Percentiles rank a stretch among this genome's conserved stretches.
phyloP scores from a whole-genome alignment of 805 yeast species.

The Myxozyma neglecta region DNA sequence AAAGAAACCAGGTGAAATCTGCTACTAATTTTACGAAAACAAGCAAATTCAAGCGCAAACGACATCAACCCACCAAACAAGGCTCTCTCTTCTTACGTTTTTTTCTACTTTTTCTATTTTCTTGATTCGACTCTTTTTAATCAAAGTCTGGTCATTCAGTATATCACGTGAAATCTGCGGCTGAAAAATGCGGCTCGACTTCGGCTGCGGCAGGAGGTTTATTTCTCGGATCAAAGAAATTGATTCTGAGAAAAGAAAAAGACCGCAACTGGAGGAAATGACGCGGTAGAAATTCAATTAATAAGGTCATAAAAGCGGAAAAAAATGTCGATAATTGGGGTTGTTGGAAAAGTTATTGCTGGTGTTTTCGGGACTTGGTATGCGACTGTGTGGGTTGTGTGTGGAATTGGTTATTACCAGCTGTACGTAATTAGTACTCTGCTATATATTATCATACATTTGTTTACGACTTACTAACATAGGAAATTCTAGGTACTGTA shows the following conservation, averaged over 20 bases:
- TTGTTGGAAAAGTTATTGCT: background rate
- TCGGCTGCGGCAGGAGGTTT: too few species aligned
- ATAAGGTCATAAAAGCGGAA: background rate
- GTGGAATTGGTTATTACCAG: conserved; percentile 24
- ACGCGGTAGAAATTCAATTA: background rate
- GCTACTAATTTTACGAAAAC: background rate
- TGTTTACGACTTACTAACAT: background rate
- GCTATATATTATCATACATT: background rate
- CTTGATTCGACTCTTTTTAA: too few species aligned
- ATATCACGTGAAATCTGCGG: too few species aligned
- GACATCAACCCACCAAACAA: background rate
- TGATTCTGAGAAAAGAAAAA: background rate
- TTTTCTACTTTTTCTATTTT: background rate
- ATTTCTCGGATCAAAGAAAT: too few species aligned
- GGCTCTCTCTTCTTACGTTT: background rate
- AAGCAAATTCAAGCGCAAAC: background rate
- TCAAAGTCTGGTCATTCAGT: too few species aligned
- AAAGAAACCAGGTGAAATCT: too few species aligned
- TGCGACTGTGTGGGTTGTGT: conserved; percentile 24
- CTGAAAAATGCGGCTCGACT: too few species aligned
- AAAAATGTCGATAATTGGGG: background rate
- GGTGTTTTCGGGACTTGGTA: conserved; percentile 21
- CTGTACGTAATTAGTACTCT: conserved; percentile 10
- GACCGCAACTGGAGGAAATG: background rate
- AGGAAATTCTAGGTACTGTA: conserved; percentile 7